phyloP scores from a whole-genome alignment of 371 early-diverging fungal genomes.

The Apophysomyces elegans region DNA sequence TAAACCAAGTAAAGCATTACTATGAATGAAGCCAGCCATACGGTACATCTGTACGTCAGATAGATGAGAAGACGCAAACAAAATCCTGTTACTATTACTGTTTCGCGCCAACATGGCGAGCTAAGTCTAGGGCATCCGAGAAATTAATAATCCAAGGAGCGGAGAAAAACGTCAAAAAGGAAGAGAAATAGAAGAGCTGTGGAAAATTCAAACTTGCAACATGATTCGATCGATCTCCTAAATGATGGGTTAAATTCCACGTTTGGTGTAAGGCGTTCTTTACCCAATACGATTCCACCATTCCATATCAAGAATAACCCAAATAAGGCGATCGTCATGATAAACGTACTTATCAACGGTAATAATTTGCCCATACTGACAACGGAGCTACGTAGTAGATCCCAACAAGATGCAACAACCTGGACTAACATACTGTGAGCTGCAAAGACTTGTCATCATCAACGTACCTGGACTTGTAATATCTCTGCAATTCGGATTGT shows the following conservation, averaged over 20 bases:
- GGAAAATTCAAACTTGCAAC: conserved; percentile 80
- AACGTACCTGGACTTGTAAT: conserved; percentile 14
- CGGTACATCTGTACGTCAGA: neutral
- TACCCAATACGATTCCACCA: conserved; percentile 85
- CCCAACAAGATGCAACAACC: neutral
- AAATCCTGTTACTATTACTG: conserved; percentile 2
- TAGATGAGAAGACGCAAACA: neutral
- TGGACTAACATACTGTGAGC: neutral
- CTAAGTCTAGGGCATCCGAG: neutral
- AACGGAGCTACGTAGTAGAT: neutral
- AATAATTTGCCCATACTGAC: conserved; percentile 21
- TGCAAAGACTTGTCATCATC: neutral
- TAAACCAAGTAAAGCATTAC: conserved; percentile 42
- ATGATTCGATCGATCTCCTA: conserved; percentile 90
- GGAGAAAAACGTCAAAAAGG: conserved; percentile 61
- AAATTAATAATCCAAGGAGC: conserved; percentile 32
- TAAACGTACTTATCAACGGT: conserved; percentile 34
- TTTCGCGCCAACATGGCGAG: conserved; percentile 10
- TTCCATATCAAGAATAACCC: conserved; percentile 77
- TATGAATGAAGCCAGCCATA: neutral
- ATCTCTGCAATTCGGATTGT: conserved; percentile 22
- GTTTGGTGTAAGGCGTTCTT: neutral
- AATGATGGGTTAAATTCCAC: neutral
- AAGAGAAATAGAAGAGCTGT: conserved; percentile 86
- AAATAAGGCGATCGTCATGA: conserved; percentile 56